Evolutionary conservation across 768 basidiomycete species (phyloP).

Genomic region (Clitopilus hobsonii): DNA sequence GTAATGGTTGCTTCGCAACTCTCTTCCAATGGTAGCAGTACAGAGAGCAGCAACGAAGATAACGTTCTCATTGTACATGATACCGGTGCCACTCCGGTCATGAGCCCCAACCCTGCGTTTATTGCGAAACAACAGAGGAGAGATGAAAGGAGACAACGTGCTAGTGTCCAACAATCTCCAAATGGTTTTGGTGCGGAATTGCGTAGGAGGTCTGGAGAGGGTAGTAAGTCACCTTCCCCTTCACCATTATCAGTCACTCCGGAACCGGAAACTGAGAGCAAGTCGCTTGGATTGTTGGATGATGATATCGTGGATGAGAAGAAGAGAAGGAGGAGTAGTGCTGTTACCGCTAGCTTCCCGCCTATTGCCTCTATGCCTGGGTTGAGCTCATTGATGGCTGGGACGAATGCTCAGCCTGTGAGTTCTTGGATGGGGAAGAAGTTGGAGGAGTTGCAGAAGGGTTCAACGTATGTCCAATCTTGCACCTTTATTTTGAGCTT

Average conservation of each 20-base stretch:
- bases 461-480: conserved; percentile 43
- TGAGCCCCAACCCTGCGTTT: conserved; percentile 47
- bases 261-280: conserved; percentile 1
- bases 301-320: conserved; percentile 11
- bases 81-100: conserved; percentile 44
- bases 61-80: conserved; percentile 40
- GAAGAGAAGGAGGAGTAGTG: not conserved
- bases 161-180: conserved; percentile 2
- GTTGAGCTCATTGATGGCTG: conserved; percentile 25
- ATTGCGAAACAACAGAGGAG: conserved; percentile 20
- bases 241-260: conserved; percentile 9
- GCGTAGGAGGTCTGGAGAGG: conserved; percentile 19
- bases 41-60: conserved; percentile 16
- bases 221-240: conserved; percentile 5
- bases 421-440: conserved; percentile 57
- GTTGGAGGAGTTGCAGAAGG: conserved; percentile 52
- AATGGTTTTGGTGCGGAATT: conserved; percentile 12
- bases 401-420: conserved; percentile 13
- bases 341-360: conserved; percentile 13
- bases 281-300: conserved; percentile 5
- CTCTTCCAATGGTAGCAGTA: conserved; percentile 9
- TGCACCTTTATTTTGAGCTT: conserved; percentile 1
- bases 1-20: not conserved
- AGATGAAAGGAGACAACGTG: conserved; percentile 11
- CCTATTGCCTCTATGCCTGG: conserved; percentile 37